Percentiles rank a stretch among this genome's conserved stretches.
Conservation (phyloP, 352 stramenopile genomes). For the Globisporangium heterothallicum region DNA sequence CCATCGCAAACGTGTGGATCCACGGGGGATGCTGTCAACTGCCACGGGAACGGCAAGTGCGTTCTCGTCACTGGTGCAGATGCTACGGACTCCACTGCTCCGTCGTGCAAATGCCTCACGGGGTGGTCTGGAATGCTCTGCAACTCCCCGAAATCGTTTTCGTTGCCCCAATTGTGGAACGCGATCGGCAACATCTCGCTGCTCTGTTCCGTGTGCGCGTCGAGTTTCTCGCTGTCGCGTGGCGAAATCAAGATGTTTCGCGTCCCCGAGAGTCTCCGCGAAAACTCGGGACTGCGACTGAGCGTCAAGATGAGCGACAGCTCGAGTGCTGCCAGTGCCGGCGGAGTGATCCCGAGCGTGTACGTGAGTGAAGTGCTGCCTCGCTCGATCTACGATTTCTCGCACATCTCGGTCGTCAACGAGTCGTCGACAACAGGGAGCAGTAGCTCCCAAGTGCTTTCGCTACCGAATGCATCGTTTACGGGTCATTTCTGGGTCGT, state of each 20-base stretch:
- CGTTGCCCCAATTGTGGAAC: conserved; percentile 50
- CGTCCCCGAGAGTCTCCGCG: conserved; percentile 52
- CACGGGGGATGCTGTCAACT: conserved; percentile 27
- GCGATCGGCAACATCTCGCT: conserved; percentile 42
- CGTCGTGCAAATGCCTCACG: conserved; percentile 45
- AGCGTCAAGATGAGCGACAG: conserved; percentile 8
- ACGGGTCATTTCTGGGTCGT: conserved; percentile 70
- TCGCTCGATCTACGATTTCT: conserved; percentile 74
- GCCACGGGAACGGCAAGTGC: conserved; percentile 48
- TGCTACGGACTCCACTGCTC: conserved; percentile 2
- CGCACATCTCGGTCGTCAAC: conserved; percentile 40
- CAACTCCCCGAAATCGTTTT: conserved; percentile 52
- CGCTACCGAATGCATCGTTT: conserved; percentile 45
- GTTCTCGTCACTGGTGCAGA: conserved; percentile 18
- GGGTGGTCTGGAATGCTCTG: conserved; percentile 61
- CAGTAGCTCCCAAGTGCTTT: conserved; percentile 31
- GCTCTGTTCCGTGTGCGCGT: conserved; percentile 48
- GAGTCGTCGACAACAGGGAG: too few species aligned
- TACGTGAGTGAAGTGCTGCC: conserved; percentile 70
- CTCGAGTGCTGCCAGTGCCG: conserved; percentile 4
- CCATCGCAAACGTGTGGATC: conserved; percentile 15
- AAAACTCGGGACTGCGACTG: conserved; percentile 35
- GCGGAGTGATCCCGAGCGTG: conserved; percentile 35
- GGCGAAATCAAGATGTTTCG: conserved; percentile 62
- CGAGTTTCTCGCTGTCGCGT: conserved; percentile 35